phyloP scores from a whole-genome alignment of 2,329 filamentous ascomycete species.

The Camillea tinctor region DNA sequence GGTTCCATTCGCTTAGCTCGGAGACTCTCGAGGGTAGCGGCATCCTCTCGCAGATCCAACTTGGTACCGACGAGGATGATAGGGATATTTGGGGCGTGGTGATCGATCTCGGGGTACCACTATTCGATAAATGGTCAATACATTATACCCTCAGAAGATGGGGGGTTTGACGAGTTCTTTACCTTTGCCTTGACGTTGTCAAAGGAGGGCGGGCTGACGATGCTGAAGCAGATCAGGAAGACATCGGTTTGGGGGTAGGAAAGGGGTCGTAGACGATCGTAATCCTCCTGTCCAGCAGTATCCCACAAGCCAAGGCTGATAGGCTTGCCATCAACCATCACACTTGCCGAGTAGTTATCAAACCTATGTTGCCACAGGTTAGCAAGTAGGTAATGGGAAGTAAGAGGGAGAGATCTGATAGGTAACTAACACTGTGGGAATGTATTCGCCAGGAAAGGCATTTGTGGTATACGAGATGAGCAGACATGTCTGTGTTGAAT shows the following conservation, averaged over 20 bases:
- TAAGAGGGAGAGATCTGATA: neutral
- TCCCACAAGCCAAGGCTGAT: conserved; percentile 98
- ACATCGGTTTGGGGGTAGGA: conserved; percentile 99
- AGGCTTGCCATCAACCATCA: conserved; percentile 98
- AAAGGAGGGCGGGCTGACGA: conserved; percentile 95
- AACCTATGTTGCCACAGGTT: conserved; percentile 57
- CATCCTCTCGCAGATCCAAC: conserved; percentile 90
- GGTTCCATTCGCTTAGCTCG: conserved; percentile 93
- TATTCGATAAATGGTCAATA: conserved; percentile 37
- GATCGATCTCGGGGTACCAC: conserved; percentile 98
- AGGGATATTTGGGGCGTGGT: conserved; percentile 91
- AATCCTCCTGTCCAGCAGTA: conserved; percentile 98
- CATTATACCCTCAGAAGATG: neutral
- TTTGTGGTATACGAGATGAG: conserved; percentile 99
- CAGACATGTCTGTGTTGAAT: conserved; percentile 76
- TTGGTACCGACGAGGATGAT: conserved; percentile 98
- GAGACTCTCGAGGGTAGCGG: conserved; percentile 75
- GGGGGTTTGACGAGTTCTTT: conserved; percentile 28
- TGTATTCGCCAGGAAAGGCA: conserved; percentile 99
- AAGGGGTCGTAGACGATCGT: conserved; percentile 88
- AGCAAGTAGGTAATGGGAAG: conserved; percentile 10
- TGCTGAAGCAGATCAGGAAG: conserved; percentile 97
- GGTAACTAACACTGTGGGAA: conserved; percentile 83
- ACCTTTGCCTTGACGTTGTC: conserved; percentile 99
- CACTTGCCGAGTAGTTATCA: conserved; percentile 98